Conservation (phyloP, 1,284 basidiomycete genomes). For the Cryptococcus sp. region DNA sequence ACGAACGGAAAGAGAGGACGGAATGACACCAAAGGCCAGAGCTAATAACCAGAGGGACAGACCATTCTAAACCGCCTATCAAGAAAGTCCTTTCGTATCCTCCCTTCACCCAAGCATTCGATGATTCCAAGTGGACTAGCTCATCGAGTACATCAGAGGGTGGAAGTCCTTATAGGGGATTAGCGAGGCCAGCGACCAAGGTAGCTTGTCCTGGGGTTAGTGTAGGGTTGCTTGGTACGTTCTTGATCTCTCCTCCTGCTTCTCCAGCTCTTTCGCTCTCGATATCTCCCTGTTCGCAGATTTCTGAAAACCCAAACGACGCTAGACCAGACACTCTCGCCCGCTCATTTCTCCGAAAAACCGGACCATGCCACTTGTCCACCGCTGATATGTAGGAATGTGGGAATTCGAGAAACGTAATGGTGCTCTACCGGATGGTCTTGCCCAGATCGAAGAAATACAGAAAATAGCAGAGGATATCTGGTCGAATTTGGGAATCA, state of each 20-base stretch:
- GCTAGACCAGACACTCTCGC: no score
- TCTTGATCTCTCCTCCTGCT: no score
- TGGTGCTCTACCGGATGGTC: conserved; percentile 56
- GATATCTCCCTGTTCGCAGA: no score
- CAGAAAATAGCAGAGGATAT: conserved; percentile 58
- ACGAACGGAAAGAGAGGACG: no score
- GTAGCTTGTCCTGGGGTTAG: conserved; percentile 68
- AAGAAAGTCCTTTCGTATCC: conserved; percentile 64
- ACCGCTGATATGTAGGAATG: conserved; percentile 54
- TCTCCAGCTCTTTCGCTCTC: no score
- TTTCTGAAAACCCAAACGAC: no score
- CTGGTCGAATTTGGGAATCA: conserved; percentile 61
- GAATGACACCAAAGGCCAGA: no score
- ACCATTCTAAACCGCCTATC: conserved; percentile 37
- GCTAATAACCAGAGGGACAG: no score
- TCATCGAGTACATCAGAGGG: conserved; percentile 15
- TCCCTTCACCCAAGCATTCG: conserved; percentile 62
- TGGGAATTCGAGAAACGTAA: conserved; percentile 75
- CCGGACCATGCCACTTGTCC: no score
- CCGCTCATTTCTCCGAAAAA: no score
- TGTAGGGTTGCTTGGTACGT: conserved; percentile 68
- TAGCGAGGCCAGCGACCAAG: conserved; percentile 70
- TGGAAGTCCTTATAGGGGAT: conserved; percentile 59
- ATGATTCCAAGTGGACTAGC: conserved; percentile 38
- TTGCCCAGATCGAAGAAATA: conserved; percentile 57